A percentile compares a stretch with the other conserved stretches of the same genome.
Evolutionary conservation across 73 alveolate genomes (phyloP).

Genomic region (Symbiodinium pilosum): DNA sequence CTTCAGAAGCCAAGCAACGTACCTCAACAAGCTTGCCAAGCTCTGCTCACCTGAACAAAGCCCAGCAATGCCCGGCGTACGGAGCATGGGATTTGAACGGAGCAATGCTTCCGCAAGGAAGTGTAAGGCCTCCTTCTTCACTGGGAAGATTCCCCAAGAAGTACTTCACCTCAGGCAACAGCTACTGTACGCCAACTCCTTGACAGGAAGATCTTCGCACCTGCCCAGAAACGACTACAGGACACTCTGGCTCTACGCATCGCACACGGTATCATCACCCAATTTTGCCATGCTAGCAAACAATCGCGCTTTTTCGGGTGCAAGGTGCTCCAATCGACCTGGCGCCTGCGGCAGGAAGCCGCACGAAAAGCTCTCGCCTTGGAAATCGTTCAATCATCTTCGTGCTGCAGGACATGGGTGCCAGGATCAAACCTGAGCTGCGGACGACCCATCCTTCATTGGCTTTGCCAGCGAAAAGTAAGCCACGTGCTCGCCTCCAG

Average conservation of each 20-base stretch:
- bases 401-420: too few species aligned
- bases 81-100: too few species aligned
- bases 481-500: neutral
- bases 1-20: neutral
- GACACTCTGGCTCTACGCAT: too few species aligned
- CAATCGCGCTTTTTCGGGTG: neutral
- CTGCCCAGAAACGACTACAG: neutral
- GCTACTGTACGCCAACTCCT: too few species aligned
- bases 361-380: constrained; percentile 31
- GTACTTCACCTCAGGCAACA: constrained; percentile 10
- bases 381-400: too few species aligned
- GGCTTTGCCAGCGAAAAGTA: neutral
- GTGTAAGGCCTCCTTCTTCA: constrained; percentile 16
- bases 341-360: constrained; percentile 20
- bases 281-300: neutral
- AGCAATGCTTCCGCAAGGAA: too few species aligned
- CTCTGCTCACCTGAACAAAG: neutral
- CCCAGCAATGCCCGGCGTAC: too few species aligned
- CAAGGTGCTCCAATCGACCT: too few species aligned
- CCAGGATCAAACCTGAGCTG: too few species aligned
- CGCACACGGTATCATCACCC: neutral
- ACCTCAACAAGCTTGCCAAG: neutral
- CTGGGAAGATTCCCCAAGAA: constrained; percentile 57
- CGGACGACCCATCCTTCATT: neutral
- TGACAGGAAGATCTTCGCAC: neutral